These are phyloP conservation scores for Cichorium intybus DNA, from an alignment of 140 eudicot species.

Conservation along the genomic window DNA sequence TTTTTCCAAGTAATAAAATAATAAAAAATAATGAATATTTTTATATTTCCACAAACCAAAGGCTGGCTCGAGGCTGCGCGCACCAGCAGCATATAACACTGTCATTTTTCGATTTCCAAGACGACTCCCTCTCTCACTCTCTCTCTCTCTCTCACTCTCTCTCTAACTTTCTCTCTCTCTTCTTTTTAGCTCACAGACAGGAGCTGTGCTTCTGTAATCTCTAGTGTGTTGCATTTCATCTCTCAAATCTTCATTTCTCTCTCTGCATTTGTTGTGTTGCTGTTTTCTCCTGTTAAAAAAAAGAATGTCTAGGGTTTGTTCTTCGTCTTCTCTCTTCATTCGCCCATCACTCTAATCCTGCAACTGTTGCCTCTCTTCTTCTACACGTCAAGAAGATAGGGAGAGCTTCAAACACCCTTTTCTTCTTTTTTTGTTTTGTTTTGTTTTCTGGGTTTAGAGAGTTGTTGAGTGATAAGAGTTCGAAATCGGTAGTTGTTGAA, in stretches of 20 bases:
- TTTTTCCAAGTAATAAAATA: too few relatives aligned
- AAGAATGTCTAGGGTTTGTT: constrained; percentile 33
- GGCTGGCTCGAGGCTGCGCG: constrained; percentile 43
- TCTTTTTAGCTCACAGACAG: constrained; percentile 12
- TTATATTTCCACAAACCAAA: constrained; percentile 21
- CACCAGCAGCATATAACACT: constrained; percentile 45
- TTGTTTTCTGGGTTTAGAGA: not conserved
- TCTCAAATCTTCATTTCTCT: constrained; percentile 4
- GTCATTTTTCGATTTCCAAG: constrained; percentile 37
- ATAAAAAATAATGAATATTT: not conserved
- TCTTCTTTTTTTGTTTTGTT: not conserved
- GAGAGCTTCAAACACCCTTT: constrained; percentile 1
- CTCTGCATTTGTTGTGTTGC: constrained; percentile 28
- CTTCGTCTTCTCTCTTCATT: not conserved
- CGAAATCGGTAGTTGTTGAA: not conserved
- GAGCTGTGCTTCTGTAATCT: not conserved
- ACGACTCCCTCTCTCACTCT: constrained; percentile 3
- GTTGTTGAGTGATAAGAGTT: not conserved
- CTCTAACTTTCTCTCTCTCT: not conserved
- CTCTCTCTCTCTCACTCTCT: constrained; percentile 12
- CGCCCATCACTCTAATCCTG: constrained; percentile 14
- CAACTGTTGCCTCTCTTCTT: constrained; percentile 5
- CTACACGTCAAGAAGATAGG: constrained; percentile 9
- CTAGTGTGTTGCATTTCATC: constrained; percentile 2
- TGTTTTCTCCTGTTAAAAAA: constrained; percentile 7